Evolutionary conservation across 257 asterid genomes (phyloP).

Genomic region (Solanum verrucosum): DNA sequence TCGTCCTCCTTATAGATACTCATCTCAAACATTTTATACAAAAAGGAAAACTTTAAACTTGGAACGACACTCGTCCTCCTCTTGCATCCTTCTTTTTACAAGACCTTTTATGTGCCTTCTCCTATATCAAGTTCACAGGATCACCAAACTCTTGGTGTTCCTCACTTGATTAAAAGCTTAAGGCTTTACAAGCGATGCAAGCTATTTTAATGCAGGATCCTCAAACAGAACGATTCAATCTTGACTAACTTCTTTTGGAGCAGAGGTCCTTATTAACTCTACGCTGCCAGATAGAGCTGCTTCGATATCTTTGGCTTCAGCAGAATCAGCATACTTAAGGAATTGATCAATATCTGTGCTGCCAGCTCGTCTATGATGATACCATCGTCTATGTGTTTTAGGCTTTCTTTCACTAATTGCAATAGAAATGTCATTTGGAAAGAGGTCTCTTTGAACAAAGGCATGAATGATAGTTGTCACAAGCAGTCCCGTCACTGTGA

Average conservation of each 20-base stretch:
- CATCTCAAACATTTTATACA: background rate
- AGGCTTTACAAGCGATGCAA: background rate
- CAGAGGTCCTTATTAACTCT: background rate
- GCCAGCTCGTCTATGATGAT: conserved; percentile 32
- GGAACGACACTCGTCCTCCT: background rate
- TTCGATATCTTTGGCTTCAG: conserved; percentile 42
- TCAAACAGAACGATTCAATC: background rate
- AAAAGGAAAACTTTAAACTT: background rate
- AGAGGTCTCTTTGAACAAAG: conserved; percentile 54
- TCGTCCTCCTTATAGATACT: background rate
- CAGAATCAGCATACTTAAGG: conserved; percentile 41
- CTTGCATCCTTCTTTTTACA: background rate
- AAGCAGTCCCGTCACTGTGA: conserved; percentile 44
- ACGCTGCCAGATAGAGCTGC: conserved; percentile 16
- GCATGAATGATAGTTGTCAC: conserved; percentile 63
- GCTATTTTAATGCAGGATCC: background rate
- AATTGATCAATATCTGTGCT: conserved; percentile 44
- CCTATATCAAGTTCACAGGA: conserved; percentile 33
- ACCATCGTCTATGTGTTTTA: conserved; percentile 32
- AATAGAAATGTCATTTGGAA: conserved; percentile 75
- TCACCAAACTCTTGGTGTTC: conserved; percentile 8
- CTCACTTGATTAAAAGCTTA: conserved; percentile 17
- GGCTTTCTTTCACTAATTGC: conserved; percentile 51
- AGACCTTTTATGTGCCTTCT: background rate
- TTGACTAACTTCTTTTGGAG: background rate